Base-by-base conservation (phyloP, 805 yeast genomes). In the Kluyveromyces aestuarii region DNA sequence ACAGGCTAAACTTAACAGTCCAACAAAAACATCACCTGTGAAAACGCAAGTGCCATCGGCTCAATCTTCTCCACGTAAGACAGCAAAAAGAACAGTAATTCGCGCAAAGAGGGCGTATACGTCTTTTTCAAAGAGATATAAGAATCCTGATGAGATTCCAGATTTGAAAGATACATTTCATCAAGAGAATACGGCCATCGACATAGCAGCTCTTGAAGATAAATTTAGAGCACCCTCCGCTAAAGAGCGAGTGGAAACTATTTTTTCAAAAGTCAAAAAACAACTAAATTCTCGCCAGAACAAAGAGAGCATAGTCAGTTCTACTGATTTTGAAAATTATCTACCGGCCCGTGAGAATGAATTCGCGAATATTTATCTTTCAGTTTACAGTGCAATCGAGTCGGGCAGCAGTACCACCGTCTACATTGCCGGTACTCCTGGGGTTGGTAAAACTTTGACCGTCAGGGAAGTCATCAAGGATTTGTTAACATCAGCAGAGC, bases 381-480 rank as follows among this genome's bases (percentile, higher is more conserved):
- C 80, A 40, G 63, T 93, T 4, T 89, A 88, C 56, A 73, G 80
- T 41, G 85, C 96, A 0, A 77, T 91, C 35, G 73, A 73, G 43
- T 75, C 82, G 14, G 77, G 78, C 40, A 75, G 84, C 1, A 97
- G 98, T 0, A 77, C 90, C 8, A 87, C 96, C 55, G 67, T 93
- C 6, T 93, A 90, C 61, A 81, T 93, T 10, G 87, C 96, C 65
- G 99, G 99, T 3, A 88, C 96, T 0, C 99, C 99, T 0, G 99
- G 99, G 8, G 91, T 95, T 2, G 99, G 99, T 11, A 93, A 93
- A 62, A 91, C 99, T 0, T 93, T 95, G 3, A 91, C 98, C 0
- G 81, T 91, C 2, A 70, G 96, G 48, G 96, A 89, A 59, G 97
- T 86, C 0, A 76, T 93, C 25, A 75, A 79, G 35, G 88, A 84